Base-by-base conservation (phyloP, 2,329 filamentous ascomycete genomes). In the Clonostachys solani region DNA sequence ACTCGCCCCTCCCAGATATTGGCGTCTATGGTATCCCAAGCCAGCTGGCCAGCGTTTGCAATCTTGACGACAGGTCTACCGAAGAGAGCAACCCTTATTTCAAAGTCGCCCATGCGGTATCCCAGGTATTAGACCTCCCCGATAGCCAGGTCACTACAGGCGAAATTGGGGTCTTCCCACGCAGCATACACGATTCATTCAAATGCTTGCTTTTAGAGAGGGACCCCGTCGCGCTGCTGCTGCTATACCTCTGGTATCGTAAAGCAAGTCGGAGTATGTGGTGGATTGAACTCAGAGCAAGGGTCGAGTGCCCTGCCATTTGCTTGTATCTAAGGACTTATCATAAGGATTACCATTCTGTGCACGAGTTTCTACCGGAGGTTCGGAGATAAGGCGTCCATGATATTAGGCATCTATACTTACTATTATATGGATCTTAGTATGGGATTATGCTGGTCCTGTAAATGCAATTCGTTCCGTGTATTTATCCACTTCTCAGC, bases 181-280 rank as follows among this genome's bases (percentile, higher is more conserved):
- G 56, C 3, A 59, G 43, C 12, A 65, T 73, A 2, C 40, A 61
- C 9, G 65, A 62, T 1, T 4, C 45, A 6, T 73, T 72, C 40
- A 51, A 65, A 50, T 19, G 36, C 0, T 47, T 70, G 19, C 57
- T 73, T 1, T 49, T 35, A 12, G 15, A 44, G 5, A 68, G 47
- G 12, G 68, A 73, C 35, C 62, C 70, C 3, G 50, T 63, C 0
- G 67, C 70, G 2, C 60, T 74, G 0, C 40, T 72, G 44, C 36
- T 74, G 35, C 50, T 74, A 0, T 70, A 69, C 51, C 47, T 72
- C 5, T 74, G 69, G 70, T 74, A 72, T 42, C 54, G 57, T 17
- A 72, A 71, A 54, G 59, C 61, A 47, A 44, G 68, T 35, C 60
- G 60, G 15, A 59, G 59, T 54, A 62, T 72, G 50, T 74, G 71